Conservation (phyloP, 129 eudicot genomes). For the Artemisia argyi region DNA sequence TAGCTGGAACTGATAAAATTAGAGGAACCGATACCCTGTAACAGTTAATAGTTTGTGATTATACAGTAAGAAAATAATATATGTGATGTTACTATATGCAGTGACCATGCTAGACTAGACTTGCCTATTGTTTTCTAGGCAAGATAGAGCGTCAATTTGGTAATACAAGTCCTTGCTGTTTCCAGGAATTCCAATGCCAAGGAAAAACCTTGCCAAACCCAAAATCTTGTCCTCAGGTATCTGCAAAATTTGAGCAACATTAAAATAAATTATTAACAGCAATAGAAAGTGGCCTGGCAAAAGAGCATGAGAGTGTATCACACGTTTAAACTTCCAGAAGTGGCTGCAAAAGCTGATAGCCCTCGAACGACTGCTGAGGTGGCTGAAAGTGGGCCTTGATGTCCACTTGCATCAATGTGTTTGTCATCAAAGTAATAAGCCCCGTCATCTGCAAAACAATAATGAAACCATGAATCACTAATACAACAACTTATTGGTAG, state of each 20-base stretch:
- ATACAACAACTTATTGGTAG: neutral
- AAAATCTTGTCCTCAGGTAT: conserved; percentile 78
- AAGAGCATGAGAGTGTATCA: conserved; percentile 3
- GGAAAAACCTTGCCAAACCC: conserved; percentile 93
- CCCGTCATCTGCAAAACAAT: conserved; percentile 69
- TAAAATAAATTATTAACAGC: conserved; percentile 3
- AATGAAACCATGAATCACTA: neutral
- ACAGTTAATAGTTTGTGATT: neutral
- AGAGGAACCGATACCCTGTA: conserved; percentile 81
- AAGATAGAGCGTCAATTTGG: conserved; percentile 74
- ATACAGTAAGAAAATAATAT: conserved; percentile 4
- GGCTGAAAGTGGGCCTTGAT: conserved; percentile 79
- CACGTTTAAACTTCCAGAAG: conserved; percentile 69
- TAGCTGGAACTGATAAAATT: conserved; percentile 74
- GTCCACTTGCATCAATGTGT: conserved; percentile 61
- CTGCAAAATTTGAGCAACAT: conserved; percentile 40
- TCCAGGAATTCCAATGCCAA: conserved; percentile 81
- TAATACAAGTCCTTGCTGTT: conserved; percentile 75
- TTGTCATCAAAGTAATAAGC: conserved; percentile 92
- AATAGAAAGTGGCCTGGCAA: conserved; percentile 8
- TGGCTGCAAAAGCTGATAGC: conserved; percentile 58
- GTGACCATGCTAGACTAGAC: conserved; percentile 19
- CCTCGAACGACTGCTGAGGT: conserved; percentile 87
- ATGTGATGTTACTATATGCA: neutral
- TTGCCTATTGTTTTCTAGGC: conserved; percentile 78